A percentile compares a stretch with the other conserved stretches of the same genome.
These are phyloP conservation scores for Eucalyptus grandis DNA, from an alignment of 345 rosid genomes.

Conservation along the genomic window DNA sequence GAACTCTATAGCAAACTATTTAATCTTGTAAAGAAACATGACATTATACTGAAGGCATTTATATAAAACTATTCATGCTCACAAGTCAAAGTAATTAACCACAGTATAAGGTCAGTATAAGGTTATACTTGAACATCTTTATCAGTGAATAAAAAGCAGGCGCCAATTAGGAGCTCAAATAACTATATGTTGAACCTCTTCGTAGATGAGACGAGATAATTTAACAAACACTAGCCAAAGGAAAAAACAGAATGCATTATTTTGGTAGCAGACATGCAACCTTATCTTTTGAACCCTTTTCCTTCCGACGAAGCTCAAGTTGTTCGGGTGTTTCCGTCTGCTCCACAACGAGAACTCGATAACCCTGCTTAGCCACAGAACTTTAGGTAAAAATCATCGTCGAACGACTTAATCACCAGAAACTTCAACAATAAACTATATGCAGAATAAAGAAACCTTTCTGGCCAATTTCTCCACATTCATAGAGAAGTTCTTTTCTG, in stretches of 20 bases:
- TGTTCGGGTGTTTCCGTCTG: slow-evolving; percentile 99
- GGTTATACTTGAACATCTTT: background rate
- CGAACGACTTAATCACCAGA: background rate
- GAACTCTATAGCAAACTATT: background rate
- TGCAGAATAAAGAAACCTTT: slow-evolving; percentile 44
- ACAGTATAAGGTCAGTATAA: background rate
- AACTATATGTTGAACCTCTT: background rate
- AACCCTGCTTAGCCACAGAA: slow-evolving; percentile 49
- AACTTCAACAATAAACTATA: background rate
- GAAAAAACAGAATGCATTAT: background rate
- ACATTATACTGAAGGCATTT: background rate
- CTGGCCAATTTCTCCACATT: slow-evolving; percentile 84
- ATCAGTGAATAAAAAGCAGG: background rate
- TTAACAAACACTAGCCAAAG: background rate
- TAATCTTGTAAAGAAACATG: background rate
- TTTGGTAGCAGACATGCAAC: slow-evolving; percentile 10
- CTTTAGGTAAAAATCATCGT: slow-evolving; percentile 4
- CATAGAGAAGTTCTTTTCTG: slow-evolving; percentile 84
- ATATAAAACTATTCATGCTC: background rate
- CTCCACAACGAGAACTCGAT: slow-evolving; percentile 93
- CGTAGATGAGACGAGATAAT: background rate
- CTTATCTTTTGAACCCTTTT: slow-evolving; percentile 89
- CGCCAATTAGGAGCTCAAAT: background rate
- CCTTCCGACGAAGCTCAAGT: slow-evolving; percentile 84
- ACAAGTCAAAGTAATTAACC: background rate